A percentile compares a stretch with the other conserved stretches of the same genome.
Conservation (phyloP, 768 basidiomycete species). For the Termitomyces sp. region DNA sequence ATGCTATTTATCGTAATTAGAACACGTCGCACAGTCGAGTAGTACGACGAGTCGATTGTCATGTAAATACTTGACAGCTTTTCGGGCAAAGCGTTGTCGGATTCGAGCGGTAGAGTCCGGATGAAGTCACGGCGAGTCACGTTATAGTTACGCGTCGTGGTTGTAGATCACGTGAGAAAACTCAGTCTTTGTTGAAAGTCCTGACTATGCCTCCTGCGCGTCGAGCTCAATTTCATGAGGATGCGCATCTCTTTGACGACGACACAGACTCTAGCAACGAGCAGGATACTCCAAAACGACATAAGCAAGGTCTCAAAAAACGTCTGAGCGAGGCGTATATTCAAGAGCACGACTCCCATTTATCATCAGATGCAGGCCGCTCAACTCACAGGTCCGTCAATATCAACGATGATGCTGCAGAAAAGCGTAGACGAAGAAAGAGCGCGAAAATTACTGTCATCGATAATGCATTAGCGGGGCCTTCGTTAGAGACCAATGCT, state of each 20-base stretch:
- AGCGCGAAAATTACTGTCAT: slow-evolving; percentile 58
- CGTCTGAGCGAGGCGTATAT: slow-evolving; percentile 56
- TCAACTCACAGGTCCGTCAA: slow-evolving; percentile 43
- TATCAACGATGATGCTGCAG: slow-evolving; percentile 81
- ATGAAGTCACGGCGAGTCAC: slow-evolving; percentile 7
- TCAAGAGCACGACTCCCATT: slow-evolving; percentile 38
- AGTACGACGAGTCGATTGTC: too few species aligned
- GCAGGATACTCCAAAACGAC: slow-evolving; percentile 31
- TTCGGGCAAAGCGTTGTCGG: too few species aligned
- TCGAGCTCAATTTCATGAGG: slow-evolving; percentile 30
- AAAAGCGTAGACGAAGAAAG: slow-evolving; percentile 78
- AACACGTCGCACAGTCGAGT: neutral
- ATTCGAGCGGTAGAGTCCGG: too few species aligned
- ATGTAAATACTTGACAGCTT: neutral
- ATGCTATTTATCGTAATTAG: neutral
- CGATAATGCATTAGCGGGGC: slow-evolving; percentile 54
- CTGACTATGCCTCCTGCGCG: slow-evolving; percentile 27
- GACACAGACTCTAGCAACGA: slow-evolving; percentile 35
- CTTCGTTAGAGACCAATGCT: slow-evolving; percentile 44
- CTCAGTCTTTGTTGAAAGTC: slow-evolving; percentile 33
- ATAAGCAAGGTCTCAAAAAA: slow-evolving; percentile 41
- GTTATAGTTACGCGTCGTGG: slow-evolving; percentile 16
- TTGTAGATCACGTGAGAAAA: slow-evolving; percentile 29
- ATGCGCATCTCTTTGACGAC: slow-evolving; percentile 28
- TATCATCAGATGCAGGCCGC: slow-evolving; percentile 28